Percentiles rank a stretch among this genome's conserved stretches.
Conservation (phyloP, 305 asterid species). For the Fraxinus greggii region DNA sequence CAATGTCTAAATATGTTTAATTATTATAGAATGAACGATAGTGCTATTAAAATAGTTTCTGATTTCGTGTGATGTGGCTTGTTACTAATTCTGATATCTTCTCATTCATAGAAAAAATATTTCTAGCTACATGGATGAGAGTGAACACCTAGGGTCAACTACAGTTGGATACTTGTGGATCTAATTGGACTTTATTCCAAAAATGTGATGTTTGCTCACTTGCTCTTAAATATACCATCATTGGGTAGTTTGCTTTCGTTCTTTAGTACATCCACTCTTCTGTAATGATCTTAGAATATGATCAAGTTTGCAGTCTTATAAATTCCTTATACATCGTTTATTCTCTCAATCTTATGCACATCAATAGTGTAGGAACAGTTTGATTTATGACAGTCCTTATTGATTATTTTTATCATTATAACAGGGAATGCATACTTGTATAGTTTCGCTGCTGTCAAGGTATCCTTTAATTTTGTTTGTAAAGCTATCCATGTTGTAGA, state of each 20-base stretch:
- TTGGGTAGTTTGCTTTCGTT: background rate
- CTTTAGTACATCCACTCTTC: background rate
- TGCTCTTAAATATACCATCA: background rate
- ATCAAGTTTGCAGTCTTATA: background rate
- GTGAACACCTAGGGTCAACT: background rate
- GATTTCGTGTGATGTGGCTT: background rate
- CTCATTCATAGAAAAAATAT: background rate
- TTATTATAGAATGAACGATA: background rate
- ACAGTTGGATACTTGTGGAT: background rate
- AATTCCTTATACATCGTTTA: background rate
- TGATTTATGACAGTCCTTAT: conserved; percentile 21
- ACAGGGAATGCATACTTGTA: conserved; percentile 96
- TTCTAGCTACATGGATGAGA: background rate
- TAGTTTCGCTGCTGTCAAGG: conserved; percentile 79
- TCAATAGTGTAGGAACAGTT: background rate
- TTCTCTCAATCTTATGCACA: background rate
- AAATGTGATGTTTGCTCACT: background rate
- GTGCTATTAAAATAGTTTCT: background rate
- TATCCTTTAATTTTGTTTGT: conserved; percentile 31
- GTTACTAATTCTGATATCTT: background rate
- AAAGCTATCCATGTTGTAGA: background rate
- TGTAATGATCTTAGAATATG: background rate
- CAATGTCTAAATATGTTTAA: background rate
- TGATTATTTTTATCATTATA: conserved; percentile 28
- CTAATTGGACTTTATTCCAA: background rate